Conservation (phyloP, 331 rosid genomes). For the Quercus lobata region DNA sequence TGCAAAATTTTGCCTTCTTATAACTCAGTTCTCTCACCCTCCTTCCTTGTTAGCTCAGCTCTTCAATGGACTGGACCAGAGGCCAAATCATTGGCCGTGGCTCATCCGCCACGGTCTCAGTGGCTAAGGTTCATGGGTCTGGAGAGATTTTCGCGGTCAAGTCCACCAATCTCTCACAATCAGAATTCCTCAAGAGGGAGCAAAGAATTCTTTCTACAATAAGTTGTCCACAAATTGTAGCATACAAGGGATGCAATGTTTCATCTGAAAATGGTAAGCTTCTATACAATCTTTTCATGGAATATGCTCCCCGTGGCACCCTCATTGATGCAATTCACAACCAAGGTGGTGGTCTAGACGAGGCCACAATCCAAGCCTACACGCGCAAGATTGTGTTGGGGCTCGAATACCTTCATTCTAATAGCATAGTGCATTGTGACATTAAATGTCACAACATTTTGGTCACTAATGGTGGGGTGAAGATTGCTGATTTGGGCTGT, state of each 20-base stretch:
- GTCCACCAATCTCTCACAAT: conserved; percentile 42
- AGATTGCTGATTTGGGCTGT: conserved; percentile 83
- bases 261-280: conserved; percentile 53
- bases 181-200: conserved; percentile 55
- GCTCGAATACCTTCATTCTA: conserved; percentile 51
- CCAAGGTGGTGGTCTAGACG: conserved; percentile 46
- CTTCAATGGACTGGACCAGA: conserved; percentile 68
- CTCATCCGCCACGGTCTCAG: conserved; percentile 69
- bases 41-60: background rate
- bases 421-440: conserved; percentile 88
- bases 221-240: conserved; percentile 46
- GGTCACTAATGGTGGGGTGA: conserved; percentile 47
- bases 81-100: conserved; percentile 70
- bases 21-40: background rate
- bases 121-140: conserved; percentile 27
- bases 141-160: conserved; percentile 57
- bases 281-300: conserved; percentile 64
- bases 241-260: conserved; percentile 49
- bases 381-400: conserved; percentile 59
- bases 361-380: conserved; percentile 26
- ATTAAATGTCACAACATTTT: conserved; percentile 67
- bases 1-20: background rate
- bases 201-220: conserved; percentile 47
- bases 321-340: conserved; percentile 35
- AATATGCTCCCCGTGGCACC: conserved; percentile 65